Conservation (phyloP, 345 rosid genomes). For the Rubroshorea leprosula region DNA sequence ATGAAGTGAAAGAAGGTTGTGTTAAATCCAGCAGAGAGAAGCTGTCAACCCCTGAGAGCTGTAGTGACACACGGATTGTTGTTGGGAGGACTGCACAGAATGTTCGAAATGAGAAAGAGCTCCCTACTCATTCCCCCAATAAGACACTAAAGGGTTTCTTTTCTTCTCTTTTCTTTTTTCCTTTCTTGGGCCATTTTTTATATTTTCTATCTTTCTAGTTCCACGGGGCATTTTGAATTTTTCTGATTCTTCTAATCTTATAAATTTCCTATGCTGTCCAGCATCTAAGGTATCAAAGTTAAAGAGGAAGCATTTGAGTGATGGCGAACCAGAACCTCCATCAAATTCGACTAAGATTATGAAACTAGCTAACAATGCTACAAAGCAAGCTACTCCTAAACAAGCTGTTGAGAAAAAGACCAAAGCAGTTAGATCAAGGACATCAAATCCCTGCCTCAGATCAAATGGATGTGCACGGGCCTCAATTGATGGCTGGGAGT, state of each 20-base stretch:
- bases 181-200: neutral
- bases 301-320: conserved; percentile 43
- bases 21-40: conserved; percentile 29
- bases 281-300: conserved; percentile 38
- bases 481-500: conserved; percentile 88
- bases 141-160: conserved; percentile 30
- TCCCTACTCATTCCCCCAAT: conserved; percentile 24
- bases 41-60: conserved; percentile 14
- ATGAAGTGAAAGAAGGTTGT: conserved; percentile 24
- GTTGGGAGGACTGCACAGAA: conserved; percentile 17
- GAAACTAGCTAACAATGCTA: conserved; percentile 28
- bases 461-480: conserved; percentile 91
- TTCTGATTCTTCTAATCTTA: neutral
- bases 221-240: too few species aligned
- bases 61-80: conserved; percentile 26
- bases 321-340: conserved; percentile 20
- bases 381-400: conserved; percentile 29
- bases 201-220: conserved; percentile 2
- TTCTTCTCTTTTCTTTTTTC: conserved; percentile 4
- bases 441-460: conserved; percentile 43
- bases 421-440: conserved; percentile 33
- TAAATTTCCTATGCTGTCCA: conserved; percentile 17
- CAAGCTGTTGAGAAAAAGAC: conserved; percentile 24
- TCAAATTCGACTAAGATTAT: conserved; percentile 33
- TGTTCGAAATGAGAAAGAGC: conserved; percentile 29